A percentile compares a stretch with the other conserved stretches of the same genome.
Evolutionary conservation across 371 early-diverging fungal genomes (phyloP).

Genomic region (Rhizomucor pusillus): DNA sequence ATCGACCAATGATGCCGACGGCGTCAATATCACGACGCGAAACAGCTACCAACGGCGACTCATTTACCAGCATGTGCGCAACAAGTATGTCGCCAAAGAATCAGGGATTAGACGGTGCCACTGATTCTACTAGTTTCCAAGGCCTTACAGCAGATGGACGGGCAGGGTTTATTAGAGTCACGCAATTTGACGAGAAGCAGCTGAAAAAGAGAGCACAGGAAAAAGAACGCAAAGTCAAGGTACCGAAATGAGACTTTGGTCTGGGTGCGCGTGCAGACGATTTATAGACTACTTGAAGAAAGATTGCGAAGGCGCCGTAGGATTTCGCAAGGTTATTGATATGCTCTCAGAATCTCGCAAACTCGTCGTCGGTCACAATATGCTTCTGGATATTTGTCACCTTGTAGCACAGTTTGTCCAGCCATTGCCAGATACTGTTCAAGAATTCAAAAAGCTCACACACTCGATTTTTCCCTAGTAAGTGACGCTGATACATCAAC

Average conservation of each 20-base stretch:
- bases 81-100: constrained; percentile 26
- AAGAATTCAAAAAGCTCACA: constrained; percentile 59
- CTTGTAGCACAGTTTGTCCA: constrained; percentile 68
- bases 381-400: constrained; percentile 78
- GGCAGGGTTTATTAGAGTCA: constrained; percentile 37
- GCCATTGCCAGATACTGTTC: constrained; percentile 62
- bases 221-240: constrained; percentile 6
- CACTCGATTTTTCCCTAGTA: constrained; percentile 59
- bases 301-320: constrained; percentile 61
- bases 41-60: constrained; percentile 63
- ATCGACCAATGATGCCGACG: constrained; percentile 22
- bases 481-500: background rate
- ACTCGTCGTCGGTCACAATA: constrained; percentile 83
- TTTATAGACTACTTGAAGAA: constrained; percentile 17
- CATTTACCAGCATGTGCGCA: constrained; percentile 69
- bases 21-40: constrained; percentile 46
- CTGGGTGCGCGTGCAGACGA: background rate
- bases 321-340: constrained; percentile 81
- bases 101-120: background rate
- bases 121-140: constrained; percentile 23
- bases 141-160: constrained; percentile 48
- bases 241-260: background rate
- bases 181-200: constrained; percentile 41
- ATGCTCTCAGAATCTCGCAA: constrained; percentile 65
- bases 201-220: constrained; percentile 27